Percentiles rank a stretch among this genome's conserved stretches.
phyloP scores from a whole-genome alignment of 2,329 filamentous ascomycete species.

The Septoria linicola region DNA sequence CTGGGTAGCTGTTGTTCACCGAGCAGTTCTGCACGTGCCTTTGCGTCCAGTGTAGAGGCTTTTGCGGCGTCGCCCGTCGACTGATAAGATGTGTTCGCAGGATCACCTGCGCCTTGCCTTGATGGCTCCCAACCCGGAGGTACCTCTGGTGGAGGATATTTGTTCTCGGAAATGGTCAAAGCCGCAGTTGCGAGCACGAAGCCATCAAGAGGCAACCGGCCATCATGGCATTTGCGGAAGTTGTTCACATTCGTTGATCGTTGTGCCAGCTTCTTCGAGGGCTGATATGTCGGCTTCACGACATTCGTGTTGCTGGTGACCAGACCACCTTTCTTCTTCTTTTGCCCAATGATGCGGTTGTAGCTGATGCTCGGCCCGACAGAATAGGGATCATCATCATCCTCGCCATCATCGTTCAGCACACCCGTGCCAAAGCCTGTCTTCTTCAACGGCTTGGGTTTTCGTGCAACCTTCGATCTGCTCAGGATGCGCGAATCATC shows the following conservation, averaged over 20 bases:
- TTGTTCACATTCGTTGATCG: slow-evolving; percentile 43
- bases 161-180: slow-evolving; percentile 46
- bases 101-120: slow-evolving; percentile 37
- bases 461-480: slow-evolving; percentile 34
- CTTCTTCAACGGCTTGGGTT: slow-evolving; percentile 54
- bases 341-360: slow-evolving; percentile 74
- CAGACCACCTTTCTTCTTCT: slow-evolving; percentile 65
- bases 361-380: slow-evolving; percentile 89
- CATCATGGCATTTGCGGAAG: slow-evolving; percentile 76
- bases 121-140: slow-evolving; percentile 72
- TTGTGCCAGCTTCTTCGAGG: slow-evolving; percentile 60
- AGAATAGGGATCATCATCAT: slow-evolving; percentile 92
- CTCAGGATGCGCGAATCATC: slow-evolving; percentile 35
- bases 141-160: slow-evolving; percentile 65
- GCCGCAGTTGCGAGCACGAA: slow-evolving; percentile 66
- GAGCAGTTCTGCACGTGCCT: slow-evolving; percentile 72
- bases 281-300: slow-evolving; percentile 65
- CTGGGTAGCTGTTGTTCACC: slow-evolving; percentile 80
- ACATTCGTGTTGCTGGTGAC: slow-evolving; percentile 27
- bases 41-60: slow-evolving; percentile 71
- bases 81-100: slow-evolving; percentile 47
- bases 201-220: slow-evolving; percentile 73
- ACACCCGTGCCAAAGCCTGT: slow-evolving; percentile 84
- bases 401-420: slow-evolving; percentile 88
- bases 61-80: slow-evolving; percentile 78